Base-by-base conservation (phyloP, 139 green algal species). In the Deuterostichococcus epilithicus region DNA sequence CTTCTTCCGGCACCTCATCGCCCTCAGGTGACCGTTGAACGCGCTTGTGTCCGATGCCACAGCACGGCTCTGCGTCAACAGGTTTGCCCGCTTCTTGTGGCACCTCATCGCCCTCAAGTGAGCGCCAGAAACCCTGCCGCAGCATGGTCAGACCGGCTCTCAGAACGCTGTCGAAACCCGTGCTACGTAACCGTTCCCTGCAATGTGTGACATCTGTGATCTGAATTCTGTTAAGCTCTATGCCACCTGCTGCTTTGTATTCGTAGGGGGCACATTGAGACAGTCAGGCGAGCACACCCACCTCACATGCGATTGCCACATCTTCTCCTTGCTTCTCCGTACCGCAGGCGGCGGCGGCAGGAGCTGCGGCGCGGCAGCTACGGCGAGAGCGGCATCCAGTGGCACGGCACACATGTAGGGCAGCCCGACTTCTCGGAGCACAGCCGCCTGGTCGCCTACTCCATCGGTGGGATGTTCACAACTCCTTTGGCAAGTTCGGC, bases 391-490 rank as follows among this genome's bases (percentile, higher is more conserved):
- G 74, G 82, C 65, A 84, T 99, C n/a, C 78, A 92, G 58, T 99
- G 93, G 93, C 94, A 98, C 76, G 95, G 94, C 22, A 73, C 86
- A 30, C 52, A 78, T 33, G 72, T 86, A 22, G 26, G 70, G 77
- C 75, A 88, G 59, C 94, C 95, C 37, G 94, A 98, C 76, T 99
- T 94, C 94, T 88, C 77, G 3, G 93, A 98, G n/a, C 85, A 77
- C 52, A 90, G 82, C 33, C 85, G 94, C 37, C 91, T 99, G 76
- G 86, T 98, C 18, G 95, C 91, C 1, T 93, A 91, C 74, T 90
- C 91, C 0, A 78, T 97, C 44, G 42, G 37, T 69, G 74, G 78
- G 20, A 25, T 23, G 8, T 52, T 8, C 10, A 52, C 42, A n/a
- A n/a, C n/a, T n/a, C n/a, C n/a, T n/a, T n/a, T n/a, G n/a, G n/a